Base-by-base conservation (phyloP, 2,329 filamentous ascomycete species). In the Colletotrichum cuscutae region DNA sequence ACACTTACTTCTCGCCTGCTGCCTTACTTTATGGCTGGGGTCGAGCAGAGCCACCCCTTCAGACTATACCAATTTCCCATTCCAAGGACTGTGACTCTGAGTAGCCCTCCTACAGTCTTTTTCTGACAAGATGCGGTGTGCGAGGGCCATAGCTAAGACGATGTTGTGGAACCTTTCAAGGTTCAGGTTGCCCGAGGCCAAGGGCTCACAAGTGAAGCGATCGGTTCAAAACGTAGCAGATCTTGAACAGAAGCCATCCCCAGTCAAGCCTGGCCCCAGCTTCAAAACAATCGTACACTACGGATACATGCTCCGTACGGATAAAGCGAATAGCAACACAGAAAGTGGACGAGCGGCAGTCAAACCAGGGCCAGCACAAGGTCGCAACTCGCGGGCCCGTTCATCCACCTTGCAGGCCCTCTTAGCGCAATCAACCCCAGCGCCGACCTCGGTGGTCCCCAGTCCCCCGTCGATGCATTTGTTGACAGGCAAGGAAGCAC, bases 391-490 rank as follows among this genome's bases (percentile, higher is more conserved):
- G 49, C 53, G 46, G 46, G 65, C 42, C 65, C 54, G 28, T 37
- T 53, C 35, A 72, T 68, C 52, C 58, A 72, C 68, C 30, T 49
- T 61, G 57, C 56, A 71, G 56, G 58, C 59, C 32, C 28, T n/a
- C 30, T 22, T 65, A 59, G 30, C 24, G 42, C 37, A 30, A 57
- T 26, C 26, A 35, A 58, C 53, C 65, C 65, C 59, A 64, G 42
- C 70, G 70, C 70, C 70, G 65, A 72, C 70, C 58, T 72, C 70
- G 70, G 70, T 69, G 59, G 57, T 49, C 65, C 65, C 65, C 65
- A 22, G 35, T 46, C 53, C 63, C 63, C 46, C 53, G 63, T 46
- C 53, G 58, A 49, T 32, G 65, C 26, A 59, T 63, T 57, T 62
- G 52, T 68, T 63, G 65, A 63, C 58, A 68, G 37, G 54, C 67